Conservation (phyloP, 1,284 basidiomycete species). For the Ganoderma lucidum region DNA sequence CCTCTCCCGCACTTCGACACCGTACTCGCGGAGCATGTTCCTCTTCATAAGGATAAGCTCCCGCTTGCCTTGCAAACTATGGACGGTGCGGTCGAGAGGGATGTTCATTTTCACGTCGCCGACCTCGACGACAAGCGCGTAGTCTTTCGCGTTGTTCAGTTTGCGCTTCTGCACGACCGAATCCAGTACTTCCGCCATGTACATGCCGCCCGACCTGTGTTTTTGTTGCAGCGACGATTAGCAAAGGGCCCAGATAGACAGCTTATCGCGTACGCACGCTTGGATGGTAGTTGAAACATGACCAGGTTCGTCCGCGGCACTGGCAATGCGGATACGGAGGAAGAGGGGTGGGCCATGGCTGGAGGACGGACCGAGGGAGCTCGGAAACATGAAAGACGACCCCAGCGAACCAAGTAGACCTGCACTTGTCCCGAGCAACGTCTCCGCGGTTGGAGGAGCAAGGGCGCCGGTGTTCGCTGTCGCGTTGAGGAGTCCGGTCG, state of each 20-base stretch:
- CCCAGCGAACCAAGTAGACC: slow-evolving; percentile 45
- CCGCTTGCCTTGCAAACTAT: slow-evolving; percentile 87
- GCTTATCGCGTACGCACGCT: slow-evolving; percentile 63
- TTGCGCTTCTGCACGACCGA: slow-evolving; percentile 81
- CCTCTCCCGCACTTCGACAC: slow-evolving; percentile 66
- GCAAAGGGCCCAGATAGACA: neutral
- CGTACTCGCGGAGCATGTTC: slow-evolving; percentile 76
- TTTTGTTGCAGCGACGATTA: slow-evolving; percentile 41
- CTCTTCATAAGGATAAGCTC: slow-evolving; percentile 88
- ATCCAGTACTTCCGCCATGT: slow-evolving; percentile 95
- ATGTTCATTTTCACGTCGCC: slow-evolving; percentile 85
- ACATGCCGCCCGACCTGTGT: slow-evolving; percentile 89
- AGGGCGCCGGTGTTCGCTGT: slow-evolving; percentile 34
- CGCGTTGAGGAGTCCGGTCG: slow-evolving; percentile 39
- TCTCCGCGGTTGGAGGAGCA: slow-evolving; percentile 39
- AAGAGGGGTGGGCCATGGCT: slow-evolving; percentile 82
- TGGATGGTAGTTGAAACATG: slow-evolving; percentile 89
- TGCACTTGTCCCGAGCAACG: slow-evolving; percentile 43
- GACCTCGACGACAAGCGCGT: slow-evolving; percentile 75
- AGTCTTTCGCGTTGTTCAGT: slow-evolving; percentile 79
- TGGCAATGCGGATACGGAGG: slow-evolving; percentile 80
- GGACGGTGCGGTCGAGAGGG: slow-evolving; percentile 95
- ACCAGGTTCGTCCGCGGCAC: slow-evolving; percentile 75
- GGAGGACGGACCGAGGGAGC: slow-evolving; percentile 71
- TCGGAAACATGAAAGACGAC: slow-evolving; percentile 58